Conservation (phyloP, 345 rosid species). For the Aquilaria yunnanensis region DNA sequence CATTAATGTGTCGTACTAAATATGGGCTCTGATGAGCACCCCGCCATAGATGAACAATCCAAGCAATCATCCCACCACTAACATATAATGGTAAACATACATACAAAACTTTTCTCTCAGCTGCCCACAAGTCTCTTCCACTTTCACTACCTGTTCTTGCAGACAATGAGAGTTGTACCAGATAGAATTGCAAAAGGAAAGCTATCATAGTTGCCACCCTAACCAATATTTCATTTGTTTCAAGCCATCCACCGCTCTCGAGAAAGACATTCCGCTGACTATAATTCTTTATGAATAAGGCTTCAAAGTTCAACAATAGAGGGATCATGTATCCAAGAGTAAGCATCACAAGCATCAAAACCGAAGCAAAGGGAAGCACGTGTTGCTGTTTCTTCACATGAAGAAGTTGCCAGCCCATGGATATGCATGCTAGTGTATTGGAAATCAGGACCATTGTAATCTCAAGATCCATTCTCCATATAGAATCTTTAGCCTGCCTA, state of each 20-base stretch:
- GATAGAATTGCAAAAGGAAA: constrained; percentile 70
- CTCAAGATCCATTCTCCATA: constrained; percentile 94
- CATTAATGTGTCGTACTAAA: constrained; percentile 11
- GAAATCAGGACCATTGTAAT: constrained; percentile 66
- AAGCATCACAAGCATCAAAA: constrained; percentile 54
- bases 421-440: constrained; percentile 64
- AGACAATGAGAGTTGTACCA: constrained; percentile 76
- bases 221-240: constrained; percentile 75
- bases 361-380: constrained; percentile 60
- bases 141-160: constrained; percentile 38
- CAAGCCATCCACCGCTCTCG: constrained; percentile 74
- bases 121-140: constrained; percentile 36
- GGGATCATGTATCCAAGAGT: constrained; percentile 81
- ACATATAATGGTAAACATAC: constrained; percentile 56
- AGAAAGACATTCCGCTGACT: constrained; percentile 52
- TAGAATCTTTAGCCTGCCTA: constrained; percentile 59
- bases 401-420: constrained; percentile 65
- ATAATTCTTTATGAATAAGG: constrained; percentile 38
- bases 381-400: constrained; percentile 70
- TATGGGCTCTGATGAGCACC: constrained; percentile 21
- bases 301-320: constrained; percentile 70
- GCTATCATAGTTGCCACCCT: constrained; percentile 79
- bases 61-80: constrained; percentile 57
- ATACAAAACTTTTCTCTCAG: constrained; percentile 60
- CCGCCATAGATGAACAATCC: constrained; percentile 41